These are phyloP conservation scores for Fusarium sp. DNA, from an alignment of 2,329 filamentous ascomycete genomes.

Conservation along the genomic window DNA sequence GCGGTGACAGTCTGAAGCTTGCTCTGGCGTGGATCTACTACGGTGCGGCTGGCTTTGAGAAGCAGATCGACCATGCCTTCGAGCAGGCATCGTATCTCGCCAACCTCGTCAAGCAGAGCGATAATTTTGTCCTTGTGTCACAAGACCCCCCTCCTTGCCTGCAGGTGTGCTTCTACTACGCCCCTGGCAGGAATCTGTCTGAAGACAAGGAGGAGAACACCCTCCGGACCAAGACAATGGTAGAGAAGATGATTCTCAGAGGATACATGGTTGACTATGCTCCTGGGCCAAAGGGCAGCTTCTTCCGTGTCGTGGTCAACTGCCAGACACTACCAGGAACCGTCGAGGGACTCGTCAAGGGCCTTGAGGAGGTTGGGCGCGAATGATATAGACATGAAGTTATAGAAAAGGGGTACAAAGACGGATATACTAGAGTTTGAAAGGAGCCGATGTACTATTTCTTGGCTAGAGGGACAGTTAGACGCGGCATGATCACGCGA, in stretches of 20 bases:
- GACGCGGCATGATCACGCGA: neutral
- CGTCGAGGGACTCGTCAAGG: slow-evolving; percentile 64
- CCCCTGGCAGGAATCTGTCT: slow-evolving; percentile 62
- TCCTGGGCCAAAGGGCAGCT: slow-evolving; percentile 65
- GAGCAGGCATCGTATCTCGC: slow-evolving; percentile 76
- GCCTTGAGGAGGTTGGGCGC: slow-evolving; percentile 60
- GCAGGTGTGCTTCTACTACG: slow-evolving; percentile 95
- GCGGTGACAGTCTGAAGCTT: slow-evolving; percentile 87
- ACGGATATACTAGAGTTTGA: neutral
- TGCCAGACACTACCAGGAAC: slow-evolving; percentile 64
- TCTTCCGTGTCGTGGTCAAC: slow-evolving; percentile 70
- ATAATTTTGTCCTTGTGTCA: slow-evolving; percentile 77
- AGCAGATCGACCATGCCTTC: slow-evolving; percentile 78
- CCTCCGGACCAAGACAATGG: slow-evolving; percentile 60
- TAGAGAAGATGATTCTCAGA: slow-evolving; percentile 58
- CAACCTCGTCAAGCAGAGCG: slow-evolving; percentile 61
- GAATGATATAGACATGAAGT: slow-evolving; percentile 23
- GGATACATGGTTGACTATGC: slow-evolving; percentile 72
- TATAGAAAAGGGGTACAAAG: neutral
- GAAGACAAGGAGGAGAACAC: slow-evolving; percentile 60
- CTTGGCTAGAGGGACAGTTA: neutral
- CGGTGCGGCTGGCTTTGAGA: slow-evolving; percentile 77
- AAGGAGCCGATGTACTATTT: neutral
- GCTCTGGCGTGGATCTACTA: slow-evolving; percentile 92
- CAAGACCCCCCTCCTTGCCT: slow-evolving; percentile 84